Evolutionary conservation across 352 stramenopile species (phyloP).

Genomic region (Phytophthora pluvialis): DNA sequence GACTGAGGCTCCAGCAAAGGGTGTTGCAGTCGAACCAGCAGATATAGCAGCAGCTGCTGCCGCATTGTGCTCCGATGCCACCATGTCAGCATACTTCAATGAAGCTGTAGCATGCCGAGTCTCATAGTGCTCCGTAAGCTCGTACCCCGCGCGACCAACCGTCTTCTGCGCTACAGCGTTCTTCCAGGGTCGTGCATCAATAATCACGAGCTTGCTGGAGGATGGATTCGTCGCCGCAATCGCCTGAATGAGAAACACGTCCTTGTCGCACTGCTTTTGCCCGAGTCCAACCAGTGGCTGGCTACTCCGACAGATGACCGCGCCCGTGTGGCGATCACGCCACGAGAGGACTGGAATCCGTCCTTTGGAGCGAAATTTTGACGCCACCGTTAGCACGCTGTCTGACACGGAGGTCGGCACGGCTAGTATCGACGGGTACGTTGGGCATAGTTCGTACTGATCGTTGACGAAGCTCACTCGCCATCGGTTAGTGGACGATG

Average conservation of each 20-base stretch:
- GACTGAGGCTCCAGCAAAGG: constrained; percentile 16
- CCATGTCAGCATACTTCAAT: constrained; percentile 72
- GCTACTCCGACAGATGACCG: constrained; percentile 82
- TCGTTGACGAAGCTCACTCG: constrained; percentile 74
- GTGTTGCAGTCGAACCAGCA: neutral
- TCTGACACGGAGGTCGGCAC: constrained; percentile 74
- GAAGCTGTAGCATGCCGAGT: constrained; percentile 65
- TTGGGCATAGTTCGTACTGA: constrained; percentile 73
- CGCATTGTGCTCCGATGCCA: constrained; percentile 44
- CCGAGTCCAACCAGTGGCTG: constrained; percentile 86
- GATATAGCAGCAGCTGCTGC: constrained; percentile 31
- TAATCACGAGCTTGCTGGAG: constrained; percentile 87
- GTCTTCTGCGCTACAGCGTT: constrained; percentile 92
- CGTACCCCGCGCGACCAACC: constrained; percentile 87
- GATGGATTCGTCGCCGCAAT: constrained; percentile 81
- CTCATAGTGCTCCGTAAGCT: constrained; percentile 88
- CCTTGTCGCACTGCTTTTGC: constrained; percentile 84
- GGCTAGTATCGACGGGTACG: constrained; percentile 80
- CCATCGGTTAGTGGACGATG: constrained; percentile 58
- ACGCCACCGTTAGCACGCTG: constrained; percentile 60
- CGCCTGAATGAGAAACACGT: constrained; percentile 84
- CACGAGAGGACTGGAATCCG: constrained; percentile 87
- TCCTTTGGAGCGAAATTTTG: constrained; percentile 87
- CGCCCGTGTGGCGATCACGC: constrained; percentile 72
- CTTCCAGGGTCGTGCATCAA: constrained; percentile 90